Base-by-base conservation (phyloP, 495 filamentous ascomycete species). In the Penicillium lividum region DNA sequence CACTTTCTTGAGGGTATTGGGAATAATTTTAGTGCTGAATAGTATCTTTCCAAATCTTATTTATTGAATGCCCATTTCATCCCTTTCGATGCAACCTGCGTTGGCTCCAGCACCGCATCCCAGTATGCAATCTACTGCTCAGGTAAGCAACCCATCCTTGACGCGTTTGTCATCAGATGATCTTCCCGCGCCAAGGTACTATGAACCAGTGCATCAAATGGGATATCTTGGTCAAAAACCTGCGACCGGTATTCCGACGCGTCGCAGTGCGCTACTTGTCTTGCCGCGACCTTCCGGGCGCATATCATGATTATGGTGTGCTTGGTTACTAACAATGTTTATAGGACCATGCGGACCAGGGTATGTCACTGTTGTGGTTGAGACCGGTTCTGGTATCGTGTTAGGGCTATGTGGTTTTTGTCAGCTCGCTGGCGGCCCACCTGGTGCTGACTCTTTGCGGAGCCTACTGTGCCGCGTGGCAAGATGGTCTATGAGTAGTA, bases 101-200 rank as follows among this genome's bases (percentile, higher is more conserved):
- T 69, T 84, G 68, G 80, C 80, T 52, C 80, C 80, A 75, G 80
- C 80, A 65, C 81, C 80, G 68, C 81, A 82, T 74, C 80, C 79
- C 68, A 77, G 70, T 66, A 81, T 81, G 79, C 81, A 82, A 70
- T 71, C 73, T 63, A 68, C 76, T 71, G 76, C 75, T 76, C 80
- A 82, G 75, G 81, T 84, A 82, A 78, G 81, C 75, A 70, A 54
- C 64, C 57, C 57, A 62, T 68, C 61, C 58, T 57, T 58, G 61
- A 71, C 63, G 63, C 63, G 70, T 75, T 78, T 77, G 75, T 77
- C 74, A 77, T 78, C 74, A 77, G 66, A 74, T 75, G 67, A 61
- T 56, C 62, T 48, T 64, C 62, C 57, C 60, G 63, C 61, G 61
- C 61, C 58, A 51, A 56, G 60, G 66, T 57, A 66, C 60, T 45